Evolutionary conservation across 495 filamentous ascomycete genomes (phyloP).

Genomic region (Penicillium nucicola): DNA sequence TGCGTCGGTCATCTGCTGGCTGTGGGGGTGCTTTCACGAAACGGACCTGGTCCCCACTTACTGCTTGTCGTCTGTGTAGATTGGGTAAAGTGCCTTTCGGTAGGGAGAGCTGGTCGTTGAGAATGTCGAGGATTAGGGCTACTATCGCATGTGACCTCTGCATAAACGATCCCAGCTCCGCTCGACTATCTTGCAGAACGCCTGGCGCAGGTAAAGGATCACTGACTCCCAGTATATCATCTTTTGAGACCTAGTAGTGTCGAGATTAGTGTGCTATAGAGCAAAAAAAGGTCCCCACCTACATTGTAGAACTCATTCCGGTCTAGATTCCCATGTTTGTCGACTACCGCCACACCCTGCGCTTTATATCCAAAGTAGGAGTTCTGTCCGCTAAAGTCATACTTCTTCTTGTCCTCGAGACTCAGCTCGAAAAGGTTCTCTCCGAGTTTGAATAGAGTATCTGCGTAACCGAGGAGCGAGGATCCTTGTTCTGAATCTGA

Average conservation of each 20-base stretch:
- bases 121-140: slow-evolving; percentile 43
- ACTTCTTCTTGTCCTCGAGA: slow-evolving; percentile 51
- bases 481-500: slow-evolving; percentile 33
- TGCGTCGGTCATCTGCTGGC: slow-evolving; percentile 34
- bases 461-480: slow-evolving; percentile 40
- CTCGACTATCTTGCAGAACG: slow-evolving; percentile 34
- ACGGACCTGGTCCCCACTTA: slow-evolving; percentile 58
- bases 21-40: slow-evolving; percentile 50
- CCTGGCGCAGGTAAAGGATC: slow-evolving; percentile 43
- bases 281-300: neutral
- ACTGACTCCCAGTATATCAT: slow-evolving; percentile 49
- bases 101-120: slow-evolving; percentile 51
- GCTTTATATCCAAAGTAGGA: slow-evolving; percentile 57
- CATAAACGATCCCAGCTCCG: slow-evolving; percentile 46
- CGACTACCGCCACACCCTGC: slow-evolving; percentile 46
- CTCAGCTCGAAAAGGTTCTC: slow-evolving; percentile 47
- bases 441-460: slow-evolving; percentile 44
- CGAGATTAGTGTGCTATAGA: neutral
- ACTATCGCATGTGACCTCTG: slow-evolving; percentile 46
- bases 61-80: slow-evolving; percentile 46
- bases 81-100: slow-evolving; percentile 41
- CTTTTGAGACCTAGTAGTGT: slow-evolving; percentile 40
- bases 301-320: slow-evolving; percentile 66
- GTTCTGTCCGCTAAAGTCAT: slow-evolving; percentile 41
- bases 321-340: slow-evolving; percentile 52